A percentile compares a stretch with the other conserved stretches of the same genome.
Conservation (phyloP, 1,284 basidiomycete genomes). For the Tilletia setariae region DNA sequence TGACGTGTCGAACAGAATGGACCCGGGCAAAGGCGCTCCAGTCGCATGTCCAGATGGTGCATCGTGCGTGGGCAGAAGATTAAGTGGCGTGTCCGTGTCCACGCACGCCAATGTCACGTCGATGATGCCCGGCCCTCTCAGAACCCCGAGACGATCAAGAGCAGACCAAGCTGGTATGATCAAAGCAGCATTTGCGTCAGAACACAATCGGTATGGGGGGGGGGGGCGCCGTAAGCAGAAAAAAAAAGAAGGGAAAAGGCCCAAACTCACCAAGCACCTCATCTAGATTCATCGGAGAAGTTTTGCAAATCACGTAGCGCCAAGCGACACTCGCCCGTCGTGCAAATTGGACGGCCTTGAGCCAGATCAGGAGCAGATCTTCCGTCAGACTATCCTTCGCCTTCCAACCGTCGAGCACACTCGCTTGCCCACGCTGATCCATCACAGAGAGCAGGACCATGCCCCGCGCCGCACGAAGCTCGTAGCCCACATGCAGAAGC, state of each 20-base stretch:
- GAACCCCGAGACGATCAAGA: conserved; percentile 7
- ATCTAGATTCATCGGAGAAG: conserved; percentile 15
- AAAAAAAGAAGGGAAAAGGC: too few relatives aligned
- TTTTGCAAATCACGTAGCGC: conserved; percentile 32
- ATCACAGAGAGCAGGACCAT: conserved; percentile 31
- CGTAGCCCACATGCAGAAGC: conserved; percentile 33
- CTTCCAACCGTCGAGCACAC: conserved; percentile 14
- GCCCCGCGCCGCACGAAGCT: conserved; percentile 10
- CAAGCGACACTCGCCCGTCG: conserved; percentile 28
- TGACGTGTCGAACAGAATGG: conserved; percentile 16
- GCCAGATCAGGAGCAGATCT: conserved; percentile 30
- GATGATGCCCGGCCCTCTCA: conserved; percentile 12
- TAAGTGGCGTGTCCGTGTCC: conserved; percentile 14
- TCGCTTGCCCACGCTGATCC: conserved; percentile 33
- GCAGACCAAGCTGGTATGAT: conserved; percentile 13
- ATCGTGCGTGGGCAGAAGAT: conserved; percentile 3
- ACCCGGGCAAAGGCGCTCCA: background rate
- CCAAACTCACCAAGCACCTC: conserved; percentile 22
- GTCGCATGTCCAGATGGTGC: background rate
- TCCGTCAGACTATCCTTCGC: conserved; percentile 20
- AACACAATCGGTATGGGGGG: too few relatives aligned
- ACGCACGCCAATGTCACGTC: conserved; percentile 16
- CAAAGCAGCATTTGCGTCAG: background rate
- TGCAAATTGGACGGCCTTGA: conserved; percentile 28
- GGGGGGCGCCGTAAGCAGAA: too few relatives aligned